Base-by-base conservation (phyloP, 2,329 filamentous ascomycete species). In the Chaetomium strumarium region DNA sequence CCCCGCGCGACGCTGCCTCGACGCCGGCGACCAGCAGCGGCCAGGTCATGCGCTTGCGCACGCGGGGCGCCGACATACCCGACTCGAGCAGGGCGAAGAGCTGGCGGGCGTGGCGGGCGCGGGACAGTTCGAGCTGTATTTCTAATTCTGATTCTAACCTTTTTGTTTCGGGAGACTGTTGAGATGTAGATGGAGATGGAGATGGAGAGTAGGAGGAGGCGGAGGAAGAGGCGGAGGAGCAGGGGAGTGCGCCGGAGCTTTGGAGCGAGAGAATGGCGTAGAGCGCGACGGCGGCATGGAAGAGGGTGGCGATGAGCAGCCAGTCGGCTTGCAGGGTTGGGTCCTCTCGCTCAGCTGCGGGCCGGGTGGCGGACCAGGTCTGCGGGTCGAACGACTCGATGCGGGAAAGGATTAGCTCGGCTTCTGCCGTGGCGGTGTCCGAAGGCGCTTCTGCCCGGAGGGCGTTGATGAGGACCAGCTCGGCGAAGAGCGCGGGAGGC, bases 11-110 rank as follows among this genome's bases (percentile, higher is more conserved):
- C 1, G 54, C 49, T 1, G 60, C 46, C 45, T 60, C 56, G 6
- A 64, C 54, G 1, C 63, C 64, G 0, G 57, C 60, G 9, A 66
- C 62, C 0, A 63, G 44, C 7, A 64, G 51, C 39, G 63, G 60
- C 64, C 64, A 66, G 1, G 61, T 39, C n/a, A 60, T 49, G 7
- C 62, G 41, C 36, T 58, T 60, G 14, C 56, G 52, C 9, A 63
- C 49, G 8, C 48, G 30, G n/a, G 60, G 56, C 5, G 53, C 33
- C 6, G 34, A 24, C 19, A 48, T 29, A 2, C 51, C 57, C 9
- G 44, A 17, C 20, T 52, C 52, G 12, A 58, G 47, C 1, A 57
- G 19, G 1, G 42, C 30, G 11, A 53, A 49, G 20, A 60, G 38
- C 13, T 30, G 13, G 5, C 52, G 17, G 5, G 53, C 40, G 40